Percentiles rank a stretch among this genome's conserved stretches.
phyloP scores from a whole-genome alignment of 2,329 filamentous ascomycete species.

The Colletotrichum lentis region DNA sequence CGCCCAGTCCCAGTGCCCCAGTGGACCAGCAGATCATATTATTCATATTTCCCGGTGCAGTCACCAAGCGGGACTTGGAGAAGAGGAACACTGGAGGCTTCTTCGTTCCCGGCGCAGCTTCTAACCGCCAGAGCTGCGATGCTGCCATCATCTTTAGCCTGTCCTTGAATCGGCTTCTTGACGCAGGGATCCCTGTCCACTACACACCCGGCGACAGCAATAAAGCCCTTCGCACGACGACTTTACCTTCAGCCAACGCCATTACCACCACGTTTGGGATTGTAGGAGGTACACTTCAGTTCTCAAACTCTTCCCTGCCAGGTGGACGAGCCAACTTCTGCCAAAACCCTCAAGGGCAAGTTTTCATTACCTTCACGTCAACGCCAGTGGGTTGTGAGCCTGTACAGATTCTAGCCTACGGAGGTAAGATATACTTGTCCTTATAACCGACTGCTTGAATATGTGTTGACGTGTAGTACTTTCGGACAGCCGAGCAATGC shows the following conservation, averaged over 20 bases:
- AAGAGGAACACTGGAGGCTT: conserved; percentile 3
- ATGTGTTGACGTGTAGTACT: too few species aligned
- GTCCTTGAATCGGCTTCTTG: not conserved
- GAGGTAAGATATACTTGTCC: not conserved
- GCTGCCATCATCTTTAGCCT: not conserved
- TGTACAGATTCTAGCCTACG: not conserved
- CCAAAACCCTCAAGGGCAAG: not conserved
- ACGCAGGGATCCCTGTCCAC: not conserved
- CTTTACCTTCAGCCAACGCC: not conserved
- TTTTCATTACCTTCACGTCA: not conserved
- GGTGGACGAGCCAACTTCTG: not conserved
- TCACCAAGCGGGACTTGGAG: not conserved
- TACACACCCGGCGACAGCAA: not conserved
- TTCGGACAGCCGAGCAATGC: not conserved
- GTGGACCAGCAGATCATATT: too few species aligned
- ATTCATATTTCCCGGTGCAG: too few species aligned
- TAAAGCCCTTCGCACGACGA: not conserved
- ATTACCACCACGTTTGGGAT: not conserved
- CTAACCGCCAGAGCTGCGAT: not conserved
- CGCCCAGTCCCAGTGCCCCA: too few species aligned
- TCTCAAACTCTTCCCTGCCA: not conserved
- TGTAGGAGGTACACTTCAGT: not conserved
- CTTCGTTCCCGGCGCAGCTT: not conserved
- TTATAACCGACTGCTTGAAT: too few species aligned
- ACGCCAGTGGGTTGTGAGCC: not conserved